Percentiles rank a stretch among this genome's conserved stretches.
Conservation (phyloP, 2,329 filamentous ascomycete genomes). For the Sarocladium oryzae region DNA sequence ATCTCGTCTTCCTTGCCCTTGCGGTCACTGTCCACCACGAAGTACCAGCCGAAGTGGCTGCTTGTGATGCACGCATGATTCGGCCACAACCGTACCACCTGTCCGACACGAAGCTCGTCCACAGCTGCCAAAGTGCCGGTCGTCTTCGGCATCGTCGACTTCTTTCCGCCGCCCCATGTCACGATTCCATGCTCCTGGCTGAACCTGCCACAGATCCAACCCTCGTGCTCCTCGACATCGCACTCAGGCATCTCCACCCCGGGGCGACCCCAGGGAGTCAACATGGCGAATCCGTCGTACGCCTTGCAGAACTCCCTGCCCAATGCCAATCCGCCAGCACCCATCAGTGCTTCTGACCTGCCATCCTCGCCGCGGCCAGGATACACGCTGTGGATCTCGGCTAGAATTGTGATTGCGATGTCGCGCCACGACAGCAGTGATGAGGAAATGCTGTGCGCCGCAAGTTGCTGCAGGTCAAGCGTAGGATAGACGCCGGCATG, state of each 20-base stretch:
- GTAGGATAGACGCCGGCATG: constrained; percentile 73
- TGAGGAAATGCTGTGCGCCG: constrained; percentile 53
- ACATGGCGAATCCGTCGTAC: constrained; percentile 65
- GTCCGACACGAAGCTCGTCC: constrained; percentile 41
- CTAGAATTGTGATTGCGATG: constrained; percentile 62
- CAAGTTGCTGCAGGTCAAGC: constrained; percentile 73
- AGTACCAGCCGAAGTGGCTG: constrained; percentile 64
- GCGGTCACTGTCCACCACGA: constrained; percentile 60
- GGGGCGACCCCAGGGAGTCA: constrained; percentile 48
- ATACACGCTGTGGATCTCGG: constrained; percentile 66
- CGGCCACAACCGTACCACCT: constrained; percentile 66
- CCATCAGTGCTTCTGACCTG: constrained; percentile 59
- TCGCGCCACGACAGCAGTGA: constrained; percentile 42
- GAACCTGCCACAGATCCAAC: constrained; percentile 64
- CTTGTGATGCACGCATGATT: constrained; percentile 78
- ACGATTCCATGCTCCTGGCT: constrained; percentile 76
- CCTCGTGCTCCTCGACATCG: constrained; percentile 32
- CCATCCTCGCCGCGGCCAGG: constrained; percentile 42
- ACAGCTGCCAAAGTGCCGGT: not conserved
- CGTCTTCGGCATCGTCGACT: not conserved
- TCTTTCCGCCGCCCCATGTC: constrained; percentile 38
- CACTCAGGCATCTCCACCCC: constrained; percentile 24
- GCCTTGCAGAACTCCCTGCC: constrained; percentile 68
- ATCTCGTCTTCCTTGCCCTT: constrained; percentile 50
- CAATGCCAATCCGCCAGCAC: constrained; percentile 62